phyloP scores from a whole-genome alignment of 1,284 basidiomycete genomes.

The Moesziomyces sp. region DNA sequence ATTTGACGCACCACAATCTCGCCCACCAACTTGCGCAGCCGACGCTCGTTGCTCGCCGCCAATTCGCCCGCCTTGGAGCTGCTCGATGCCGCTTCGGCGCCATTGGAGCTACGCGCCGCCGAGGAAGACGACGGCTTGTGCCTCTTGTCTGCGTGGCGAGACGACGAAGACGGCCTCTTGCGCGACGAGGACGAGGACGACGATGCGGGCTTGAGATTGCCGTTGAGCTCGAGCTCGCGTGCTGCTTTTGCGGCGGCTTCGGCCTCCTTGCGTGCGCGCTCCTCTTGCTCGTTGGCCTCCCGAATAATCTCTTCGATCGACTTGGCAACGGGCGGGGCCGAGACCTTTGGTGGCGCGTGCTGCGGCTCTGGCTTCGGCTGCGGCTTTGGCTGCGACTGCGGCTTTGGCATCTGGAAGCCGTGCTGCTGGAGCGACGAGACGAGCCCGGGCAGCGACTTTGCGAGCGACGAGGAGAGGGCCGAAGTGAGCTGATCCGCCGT shows the following conservation, averaged over 20 bases:
- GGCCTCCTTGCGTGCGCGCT: conserved; percentile 43
- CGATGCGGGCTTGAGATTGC: conserved; percentile 3
- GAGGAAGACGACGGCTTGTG: conserved; percentile 28
- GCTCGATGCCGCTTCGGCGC: conserved; percentile 8
- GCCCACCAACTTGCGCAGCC: conserved; percentile 82
- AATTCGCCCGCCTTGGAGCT: conserved; percentile 5
- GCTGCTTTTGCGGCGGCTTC: conserved; percentile 41
- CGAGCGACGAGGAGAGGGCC: conserved; percentile 31
- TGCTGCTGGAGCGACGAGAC: conserved; percentile 46
- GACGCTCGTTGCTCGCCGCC: conserved; percentile 59
- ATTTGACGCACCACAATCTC: conserved; percentile 89
- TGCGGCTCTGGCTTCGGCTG: conserved; percentile 21
- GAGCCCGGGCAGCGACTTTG: conserved; percentile 35
- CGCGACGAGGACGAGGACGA: conserved; percentile 11
- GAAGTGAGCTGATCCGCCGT: conserved; percentile 38
- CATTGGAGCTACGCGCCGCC: conserved; percentile 5
- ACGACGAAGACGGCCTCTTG: conserved; percentile 36
- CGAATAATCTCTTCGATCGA: conserved; percentile 66
- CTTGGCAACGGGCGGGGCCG: conserved; percentile 7
- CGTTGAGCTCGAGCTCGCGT: conserved; percentile 29
- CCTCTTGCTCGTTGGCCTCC: conserved; percentile 60
- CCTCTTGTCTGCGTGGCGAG: conserved; percentile 41
- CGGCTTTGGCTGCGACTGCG: conserved; percentile 10
- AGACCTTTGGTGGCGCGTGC: conserved; percentile 3
- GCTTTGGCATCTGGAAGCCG: conserved; percentile 12